Conservation (phyloP, 768 basidiomycete species). For the Heimioporus sp. region DNA sequence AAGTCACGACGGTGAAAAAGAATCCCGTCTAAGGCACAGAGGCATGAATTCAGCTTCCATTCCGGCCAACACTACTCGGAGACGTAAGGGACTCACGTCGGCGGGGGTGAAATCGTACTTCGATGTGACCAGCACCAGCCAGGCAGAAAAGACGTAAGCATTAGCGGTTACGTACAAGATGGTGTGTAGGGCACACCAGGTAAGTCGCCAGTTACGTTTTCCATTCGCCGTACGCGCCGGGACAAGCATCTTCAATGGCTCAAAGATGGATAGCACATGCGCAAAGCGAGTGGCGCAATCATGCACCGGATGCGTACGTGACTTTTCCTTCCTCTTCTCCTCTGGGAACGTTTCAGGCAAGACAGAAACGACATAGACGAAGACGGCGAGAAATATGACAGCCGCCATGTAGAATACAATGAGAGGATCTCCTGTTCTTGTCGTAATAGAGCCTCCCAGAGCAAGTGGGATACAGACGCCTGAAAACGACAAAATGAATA, state of each 20-base stretch:
- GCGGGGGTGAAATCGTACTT: slow-evolving; percentile 27
- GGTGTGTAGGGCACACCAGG: slow-evolving; percentile 27
- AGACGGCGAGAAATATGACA: slow-evolving; percentile 8
- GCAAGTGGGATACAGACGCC: slow-evolving; percentile 26
- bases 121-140: slow-evolving; percentile 26
- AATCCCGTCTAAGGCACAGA: slow-evolving; percentile 24
- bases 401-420: slow-evolving; percentile 22
- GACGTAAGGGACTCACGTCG: slow-evolving; percentile 14
- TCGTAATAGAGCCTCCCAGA: slow-evolving; percentile 31
- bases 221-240: slow-evolving; percentile 18
- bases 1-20: slow-evolving; percentile 17
- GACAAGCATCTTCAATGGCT: slow-evolving; percentile 23
- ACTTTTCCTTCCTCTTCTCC: slow-evolving; percentile 19
- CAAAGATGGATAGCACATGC: slow-evolving; percentile 11
- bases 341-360: slow-evolving; percentile 33
- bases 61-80: not conserved
- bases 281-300: not conserved
- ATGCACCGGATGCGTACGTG: not conserved
- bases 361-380: slow-evolving; percentile 22
- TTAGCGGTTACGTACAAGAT: slow-evolving; percentile 19
- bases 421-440: slow-evolving; percentile 17
- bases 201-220: slow-evolving; percentile 28
- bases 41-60: not conserved
- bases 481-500: slow-evolving; percentile 4
- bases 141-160: slow-evolving; percentile 11